Evolutionary conservation across 2,329 filamentous ascomycete genomes (phyloP), one percentile per base, ranked within the genome.

Genomic region (Neobulgaria alba): DNA sequence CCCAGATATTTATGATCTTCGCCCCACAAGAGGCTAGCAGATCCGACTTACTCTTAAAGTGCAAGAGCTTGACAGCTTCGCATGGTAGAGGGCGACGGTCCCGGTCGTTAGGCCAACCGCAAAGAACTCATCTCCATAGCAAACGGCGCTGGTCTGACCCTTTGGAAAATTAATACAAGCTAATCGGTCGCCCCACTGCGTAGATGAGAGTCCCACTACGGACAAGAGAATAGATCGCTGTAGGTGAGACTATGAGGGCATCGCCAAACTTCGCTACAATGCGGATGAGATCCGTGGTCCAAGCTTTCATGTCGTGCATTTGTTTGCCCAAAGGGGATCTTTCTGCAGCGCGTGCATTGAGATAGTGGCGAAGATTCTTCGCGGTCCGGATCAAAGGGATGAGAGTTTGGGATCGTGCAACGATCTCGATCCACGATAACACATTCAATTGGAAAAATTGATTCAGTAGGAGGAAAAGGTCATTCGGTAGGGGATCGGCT

Each of bases 181-280:
- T 29, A 54, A 38, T 33, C 54, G 48, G 41, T 60, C 57, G 40
- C 57, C 53, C 57, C 54, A 59, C 4, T 39, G 21, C 12, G n/a
- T 35, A n/a, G 43, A 43, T 12, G 41, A 45, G 10, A 56, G 37
- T 14, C 57, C 57, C 10, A 41, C 12, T 8, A 58, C 46, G 61
- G n/a, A 64, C 56, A 2, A 62, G 49, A 29, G 48, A 55, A 42
- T 59, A 58, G n/a, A 64, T 63, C 2, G 61, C 55, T 2, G 48
- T 41, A n/a, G 62, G 61, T 3, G 47, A 53, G 7, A 36, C 29
- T 5, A 48, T 14, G 2, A 65, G 43, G 5, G 51, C 49, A 12
- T 45, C 42, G 7, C 51, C 56, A 49, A 65, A 65, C 29, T 60
- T 57, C 2, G 54, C 57, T 0, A 52, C 54, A 3, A 64, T 37